Base-by-base conservation (phyloP, 495 filamentous ascomycete species). In the Trichocladium antarcticum region DNA sequence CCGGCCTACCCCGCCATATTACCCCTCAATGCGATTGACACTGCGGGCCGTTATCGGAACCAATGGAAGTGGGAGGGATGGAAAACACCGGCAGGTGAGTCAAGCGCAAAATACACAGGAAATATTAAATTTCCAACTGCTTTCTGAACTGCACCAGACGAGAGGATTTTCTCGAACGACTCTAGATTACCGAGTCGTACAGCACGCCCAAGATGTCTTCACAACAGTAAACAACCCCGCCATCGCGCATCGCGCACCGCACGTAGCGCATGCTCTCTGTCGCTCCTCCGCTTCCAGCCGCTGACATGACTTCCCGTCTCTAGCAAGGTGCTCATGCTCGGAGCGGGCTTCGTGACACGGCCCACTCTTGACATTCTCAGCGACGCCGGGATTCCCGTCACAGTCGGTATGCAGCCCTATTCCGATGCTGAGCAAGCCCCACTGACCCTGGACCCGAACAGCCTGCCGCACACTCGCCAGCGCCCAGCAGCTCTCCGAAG, bases 401-500 rank as follows among this genome's bases (percentile, higher is more conserved):
- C 83, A 36, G 85, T 94, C 65, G 86, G 85, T 87, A 78, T 55
- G 78, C 68, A 54, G 75, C 68, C 14, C 19, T 5, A 15, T 5
- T 14, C 46, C 22, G 12, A 1, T 16, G 15, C 5, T 8, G 15
- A 37, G 6, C 3, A 2, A 4, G 15, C 21, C 1, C 37, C 8
- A 14, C 1, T 36, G 10, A 38, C 10, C 21, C 43, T 17, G 45
- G 46, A 31, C 36, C 49, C 44, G 24, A 57, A 19, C 48, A 88
- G 89, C 92, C 50, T 96, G 89, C 77, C 74, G 92, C 64, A 95
- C 85, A 24, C 74, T 93, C 15, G 76, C 83, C 47, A 78, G 62
- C 32, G 88, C 92, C 44, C 62, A 89, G 74, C 78, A 77, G 56
- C 82, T 98, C 39, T 75, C 76, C 29, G 74, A 68, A 38, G 85